Evolutionary conservation across 768 basidiomycete genomes (phyloP).

Genomic region (Cantharellus cinnabarinus): DNA sequence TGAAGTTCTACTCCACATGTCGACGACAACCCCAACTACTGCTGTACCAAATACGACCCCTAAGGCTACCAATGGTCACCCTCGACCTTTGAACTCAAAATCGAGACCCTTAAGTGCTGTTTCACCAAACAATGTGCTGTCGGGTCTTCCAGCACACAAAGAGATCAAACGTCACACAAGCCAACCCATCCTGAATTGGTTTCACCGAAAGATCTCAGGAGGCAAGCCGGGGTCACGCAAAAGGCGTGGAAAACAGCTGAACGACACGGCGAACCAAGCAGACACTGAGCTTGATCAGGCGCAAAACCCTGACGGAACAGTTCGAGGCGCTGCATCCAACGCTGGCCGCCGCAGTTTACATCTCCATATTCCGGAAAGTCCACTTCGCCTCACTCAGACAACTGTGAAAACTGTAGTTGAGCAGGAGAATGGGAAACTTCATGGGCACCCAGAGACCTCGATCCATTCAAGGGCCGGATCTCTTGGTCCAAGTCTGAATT

Average conservation of each 20-base stretch:
- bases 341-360: conserved; percentile 1
- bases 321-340: neutral
- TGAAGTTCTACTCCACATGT: no score
- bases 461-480: conserved; percentile 14
- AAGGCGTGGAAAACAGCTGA: neutral
- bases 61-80: no score
- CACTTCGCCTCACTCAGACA: no score
- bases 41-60: no score
- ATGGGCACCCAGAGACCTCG: conserved; percentile 28
- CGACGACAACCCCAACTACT: no score
- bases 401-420: neutral
- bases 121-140: no score
- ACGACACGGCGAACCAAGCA: conserved; percentile 18
- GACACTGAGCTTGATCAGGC: neutral
- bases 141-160: no score
- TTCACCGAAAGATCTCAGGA: conserved; percentile 57
- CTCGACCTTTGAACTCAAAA: no score
- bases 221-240: conserved; percentile 33
- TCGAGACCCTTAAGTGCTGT: no score
- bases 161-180: conserved; percentile 33
- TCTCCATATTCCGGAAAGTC: conserved; percentile 1
- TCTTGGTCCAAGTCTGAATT: conserved; percentile 48
- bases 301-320: neutral
- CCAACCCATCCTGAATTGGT: conserved; percentile 79
- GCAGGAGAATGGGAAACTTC: conserved; percentile 38